Conservation (phyloP, 106 monocot genomes). For the Dactylorhiza incarnata region DNA sequence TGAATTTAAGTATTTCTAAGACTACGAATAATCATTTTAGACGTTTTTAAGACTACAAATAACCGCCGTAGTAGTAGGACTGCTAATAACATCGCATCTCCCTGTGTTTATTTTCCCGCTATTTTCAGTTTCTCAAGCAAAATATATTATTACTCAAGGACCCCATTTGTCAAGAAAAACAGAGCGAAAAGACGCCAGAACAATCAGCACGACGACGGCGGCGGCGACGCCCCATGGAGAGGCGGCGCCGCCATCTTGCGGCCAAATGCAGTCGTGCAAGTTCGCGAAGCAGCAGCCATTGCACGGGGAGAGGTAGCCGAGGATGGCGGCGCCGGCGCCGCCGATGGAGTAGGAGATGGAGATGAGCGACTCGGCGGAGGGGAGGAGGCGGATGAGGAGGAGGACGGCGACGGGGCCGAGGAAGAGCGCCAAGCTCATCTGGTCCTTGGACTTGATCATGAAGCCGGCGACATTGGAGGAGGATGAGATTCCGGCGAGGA, state of each 20-base stretch:
- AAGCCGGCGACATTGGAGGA: conserved; percentile 37
- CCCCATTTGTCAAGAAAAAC: conserved; percentile 43
- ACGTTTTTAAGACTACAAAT: no score
- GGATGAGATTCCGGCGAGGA: conserved; percentile 45
- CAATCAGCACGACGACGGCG: conserved; percentile 46
- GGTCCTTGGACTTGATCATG: conserved; percentile 31
- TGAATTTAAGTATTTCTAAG: no score
- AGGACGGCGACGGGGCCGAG: conserved; percentile 40
- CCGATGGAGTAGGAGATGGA: background rate
- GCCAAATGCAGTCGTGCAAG: background rate
- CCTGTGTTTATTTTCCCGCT: no score
- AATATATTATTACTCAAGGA: no score
- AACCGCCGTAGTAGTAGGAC: no score
- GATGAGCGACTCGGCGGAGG: conserved; percentile 21
- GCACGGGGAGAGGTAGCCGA: background rate
- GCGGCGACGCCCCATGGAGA: conserved; percentile 75
- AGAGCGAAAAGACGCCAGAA: conserved; percentile 52
- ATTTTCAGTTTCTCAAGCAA: no score
- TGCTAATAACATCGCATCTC: no score
- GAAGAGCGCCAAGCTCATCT: conserved; percentile 49
- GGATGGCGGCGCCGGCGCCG: conserved; percentile 7
- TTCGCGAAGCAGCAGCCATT: conserved; percentile 8
- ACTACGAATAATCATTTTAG: no score
- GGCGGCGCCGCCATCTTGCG: conserved; percentile 30
- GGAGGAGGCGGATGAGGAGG: conserved; percentile 37